A percentile compares a stretch with the other conserved stretches of the same genome.
Evolutionary conservation across 768 basidiomycete genomes (phyloP).

Genomic region (Austroboletus festivus): DNA sequence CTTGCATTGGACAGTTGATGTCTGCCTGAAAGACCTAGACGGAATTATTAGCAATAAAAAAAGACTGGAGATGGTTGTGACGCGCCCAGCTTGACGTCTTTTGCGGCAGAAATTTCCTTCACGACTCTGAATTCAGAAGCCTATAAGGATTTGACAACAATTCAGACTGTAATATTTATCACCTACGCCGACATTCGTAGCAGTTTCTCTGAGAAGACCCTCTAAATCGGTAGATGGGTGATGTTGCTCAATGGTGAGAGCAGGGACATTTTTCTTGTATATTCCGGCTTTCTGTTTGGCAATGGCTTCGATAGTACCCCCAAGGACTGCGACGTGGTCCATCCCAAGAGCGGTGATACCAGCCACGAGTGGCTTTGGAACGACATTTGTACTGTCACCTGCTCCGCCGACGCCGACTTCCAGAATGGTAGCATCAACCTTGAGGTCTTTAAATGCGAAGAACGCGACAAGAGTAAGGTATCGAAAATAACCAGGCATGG

Average conservation of each 20-base stretch:
- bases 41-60: slow-evolving; percentile 4
- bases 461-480: slow-evolving; percentile 90
- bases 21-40: slow-evolving; percentile 71
- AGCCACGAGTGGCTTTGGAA: slow-evolving; percentile 85
- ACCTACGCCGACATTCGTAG: slow-evolving; percentile 61
- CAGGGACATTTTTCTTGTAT: slow-evolving; percentile 89
- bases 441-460: slow-evolving; percentile 79
- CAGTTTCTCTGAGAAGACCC: slow-evolving; percentile 62
- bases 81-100: slow-evolving; percentile 60
- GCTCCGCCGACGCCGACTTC: slow-evolving; percentile 96
- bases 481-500: slow-evolving; percentile 91
- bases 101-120: slow-evolving; percentile 47
- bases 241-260: slow-evolving; percentile 79
- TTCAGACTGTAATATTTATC: not conserved
- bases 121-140: slow-evolving; percentile 69
- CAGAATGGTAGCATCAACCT: slow-evolving; percentile 86
- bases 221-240: slow-evolving; percentile 67
- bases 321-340: slow-evolving; percentile 86
- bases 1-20: slow-evolving; percentile 90
- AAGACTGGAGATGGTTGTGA: not conserved
- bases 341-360: slow-evolving; percentile 89
- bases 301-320: slow-evolving; percentile 85
- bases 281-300: slow-evolving; percentile 97
- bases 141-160: slow-evolving; percentile 31
- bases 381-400: slow-evolving; percentile 94